Percentiles rank a stretch among this genome's conserved stretches.
Evolutionary conservation across 768 basidiomycete species (phyloP).

Genomic region (Tulasnella sp.): DNA sequence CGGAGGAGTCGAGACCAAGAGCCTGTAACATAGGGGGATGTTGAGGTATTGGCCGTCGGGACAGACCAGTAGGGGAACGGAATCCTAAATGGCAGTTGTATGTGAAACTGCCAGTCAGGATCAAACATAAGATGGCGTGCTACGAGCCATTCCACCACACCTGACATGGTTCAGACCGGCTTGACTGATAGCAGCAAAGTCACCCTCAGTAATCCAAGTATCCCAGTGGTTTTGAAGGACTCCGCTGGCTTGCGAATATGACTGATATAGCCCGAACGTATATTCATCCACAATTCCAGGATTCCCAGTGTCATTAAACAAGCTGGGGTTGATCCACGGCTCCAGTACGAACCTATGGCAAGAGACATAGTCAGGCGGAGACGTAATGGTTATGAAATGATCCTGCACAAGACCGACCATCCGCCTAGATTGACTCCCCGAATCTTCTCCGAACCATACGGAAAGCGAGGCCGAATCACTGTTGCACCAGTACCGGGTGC

Average conservation of each 20-base stretch:
- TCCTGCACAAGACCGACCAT: conserved; percentile 9
- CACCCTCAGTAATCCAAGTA: conserved; percentile 47
- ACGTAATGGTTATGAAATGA: background rate
- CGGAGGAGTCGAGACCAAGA: conserved; percentile 56
- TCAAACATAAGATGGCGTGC: background rate
- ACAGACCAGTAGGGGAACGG: conserved; percentile 72
- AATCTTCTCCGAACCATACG: conserved; percentile 15
- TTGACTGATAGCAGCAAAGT: conserved; percentile 50
- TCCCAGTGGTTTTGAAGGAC: conserved; percentile 50
- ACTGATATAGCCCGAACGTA: conserved; percentile 13
- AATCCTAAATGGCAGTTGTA: too few relatives aligned
- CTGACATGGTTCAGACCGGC: conserved; percentile 65
- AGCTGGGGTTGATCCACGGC: conserved; percentile 17
- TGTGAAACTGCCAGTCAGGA: too few relatives aligned
- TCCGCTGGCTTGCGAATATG: background rate
- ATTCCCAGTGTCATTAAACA: conserved; percentile 21
- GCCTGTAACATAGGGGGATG: conserved; percentile 46
- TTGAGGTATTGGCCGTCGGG: conserved; percentile 47
- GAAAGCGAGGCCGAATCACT: conserved; percentile 13
- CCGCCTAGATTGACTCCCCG: conserved; percentile 20
- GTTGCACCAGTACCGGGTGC: background rate
- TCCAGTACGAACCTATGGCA: conserved; percentile 8
- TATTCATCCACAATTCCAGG: conserved; percentile 9
- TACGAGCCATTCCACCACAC: conserved; percentile 28
- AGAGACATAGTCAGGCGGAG: too few relatives aligned